Evolutionary conservation across 495 filamentous ascomycete genomes (phyloP), one percentile per base, ranked within the genome.

Genomic region (Penicillium maclennaniae): DNA sequence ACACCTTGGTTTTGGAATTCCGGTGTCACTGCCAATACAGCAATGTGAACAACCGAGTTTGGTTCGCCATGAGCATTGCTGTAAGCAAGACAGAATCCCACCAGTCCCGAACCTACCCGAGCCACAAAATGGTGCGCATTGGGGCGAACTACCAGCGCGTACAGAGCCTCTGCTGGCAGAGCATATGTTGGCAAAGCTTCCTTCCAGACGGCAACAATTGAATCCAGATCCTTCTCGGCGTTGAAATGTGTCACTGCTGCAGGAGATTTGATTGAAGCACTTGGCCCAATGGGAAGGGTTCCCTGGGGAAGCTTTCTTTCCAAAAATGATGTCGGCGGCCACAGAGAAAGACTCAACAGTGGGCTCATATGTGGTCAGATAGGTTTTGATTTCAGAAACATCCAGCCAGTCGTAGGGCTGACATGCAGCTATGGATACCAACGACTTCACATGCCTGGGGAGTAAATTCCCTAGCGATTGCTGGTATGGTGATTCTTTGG

Each of bases 381-480:
- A 79, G 40, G 75, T 78, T 26, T 69, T 60, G 16, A 77, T 62
- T 20, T 65, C 64, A 1, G 53, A 34, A 17, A 67, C 68, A 26
- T 75, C 67, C 9, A 79, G 61, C 39, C 78, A 78, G 48, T 79
- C 77, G 51, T 79, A 79, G 7, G 77, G 77, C 49, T 67, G 74
- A 45, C 73, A 74, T 1, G 68, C 71, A 44, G 77, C 74, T 59
- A 79, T 63, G 10, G 68, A 55, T 21, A 77, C 67, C 19, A 76
- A 46, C 20, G 61, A 65, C 0, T 59, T 56, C 31, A 58, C 50
- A 10, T 59, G 67, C 9, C 56, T 60, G 26, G 72, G 60, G 17
- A 78, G 58, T 12, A 65, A 60, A 7, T 68, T 56, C 0, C 70
- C 74, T 14, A 78, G 50, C 0, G 43, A 44, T 45, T 64, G 65